phyloP scores from a whole-genome alignment of 2,329 filamentous ascomycete genomes.

The Ascomycota sp. region DNA sequence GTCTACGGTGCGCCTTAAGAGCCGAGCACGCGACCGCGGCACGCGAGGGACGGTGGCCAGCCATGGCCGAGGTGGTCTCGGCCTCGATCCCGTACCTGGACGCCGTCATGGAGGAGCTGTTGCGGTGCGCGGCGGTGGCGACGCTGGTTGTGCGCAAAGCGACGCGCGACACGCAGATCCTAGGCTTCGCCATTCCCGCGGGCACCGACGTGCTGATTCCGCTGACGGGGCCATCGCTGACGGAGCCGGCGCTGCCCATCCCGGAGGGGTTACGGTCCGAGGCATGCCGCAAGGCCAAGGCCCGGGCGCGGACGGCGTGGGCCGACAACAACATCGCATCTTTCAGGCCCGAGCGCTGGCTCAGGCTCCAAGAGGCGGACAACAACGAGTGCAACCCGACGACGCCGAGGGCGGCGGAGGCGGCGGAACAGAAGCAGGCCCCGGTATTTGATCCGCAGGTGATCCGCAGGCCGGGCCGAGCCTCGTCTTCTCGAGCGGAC shows the following conservation, averaged over 20 bases:
- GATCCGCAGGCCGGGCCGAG: slow-evolving; percentile 14
- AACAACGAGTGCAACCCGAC: no score
- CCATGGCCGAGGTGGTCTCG: slow-evolving; percentile 9
- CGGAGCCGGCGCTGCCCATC: slow-evolving; percentile 8
- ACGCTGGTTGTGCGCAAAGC: slow-evolving; percentile 11
- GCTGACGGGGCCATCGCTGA: slow-evolving; percentile 10
- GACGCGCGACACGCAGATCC: slow-evolving; percentile 11
- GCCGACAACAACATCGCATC: slow-evolving; percentile 9
- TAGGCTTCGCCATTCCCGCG: slow-evolving; percentile 13
- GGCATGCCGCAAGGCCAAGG: slow-evolving; percentile 6
- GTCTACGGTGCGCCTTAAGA: slow-evolving; percentile 8
- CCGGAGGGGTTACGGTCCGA: slow-evolving; percentile 9
- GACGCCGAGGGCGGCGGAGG: no score
- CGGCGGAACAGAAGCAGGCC: no score
- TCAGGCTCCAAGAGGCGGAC: slow-evolving; percentile 8
- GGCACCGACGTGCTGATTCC: slow-evolving; percentile 12
- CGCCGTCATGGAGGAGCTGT: slow-evolving; percentile 15
- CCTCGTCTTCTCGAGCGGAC: slow-evolving; percentile 15
- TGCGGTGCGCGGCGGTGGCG: slow-evolving; percentile 12
- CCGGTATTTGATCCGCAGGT: no score
- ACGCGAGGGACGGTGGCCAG: slow-evolving; percentile 8
- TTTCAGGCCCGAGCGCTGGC: slow-evolving; percentile 19
- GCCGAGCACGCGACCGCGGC: slow-evolving; percentile 6
- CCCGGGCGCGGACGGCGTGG: slow-evolving; percentile 10
- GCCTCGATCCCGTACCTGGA: slow-evolving; percentile 15